Conservation (phyloP, 164 flowering plant genomes). For the Aristolochia contorta region DNA sequence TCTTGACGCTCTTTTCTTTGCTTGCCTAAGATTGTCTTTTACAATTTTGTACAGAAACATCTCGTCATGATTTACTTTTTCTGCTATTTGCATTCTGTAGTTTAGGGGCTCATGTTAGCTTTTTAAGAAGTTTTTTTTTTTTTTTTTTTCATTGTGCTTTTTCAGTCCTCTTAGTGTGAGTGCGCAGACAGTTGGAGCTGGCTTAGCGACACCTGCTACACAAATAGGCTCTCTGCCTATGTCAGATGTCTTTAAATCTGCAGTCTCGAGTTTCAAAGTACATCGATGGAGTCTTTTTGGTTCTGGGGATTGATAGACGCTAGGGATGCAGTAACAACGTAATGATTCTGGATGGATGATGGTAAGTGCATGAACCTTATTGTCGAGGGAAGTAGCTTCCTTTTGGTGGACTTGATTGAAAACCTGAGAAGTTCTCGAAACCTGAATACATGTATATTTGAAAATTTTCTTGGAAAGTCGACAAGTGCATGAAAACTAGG, state of each 20-base stretch:
- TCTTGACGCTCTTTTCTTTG: neutral
- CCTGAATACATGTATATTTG: too few relatives aligned
- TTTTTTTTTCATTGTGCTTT: neutral
- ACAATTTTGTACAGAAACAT: neutral
- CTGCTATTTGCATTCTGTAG: too few relatives aligned
- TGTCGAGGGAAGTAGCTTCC: neutral
- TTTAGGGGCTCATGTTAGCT: neutral
- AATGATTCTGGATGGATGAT: too few relatives aligned
- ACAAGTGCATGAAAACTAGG: too few relatives aligned
- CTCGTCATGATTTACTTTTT: neutral
- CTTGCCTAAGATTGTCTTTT: neutral
- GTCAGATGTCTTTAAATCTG: constrained; percentile 59
- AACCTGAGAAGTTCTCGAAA: too few relatives aligned
- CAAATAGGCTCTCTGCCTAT: constrained; percentile 53
- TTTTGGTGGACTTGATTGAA: too few relatives aligned
- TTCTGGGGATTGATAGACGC: neutral
- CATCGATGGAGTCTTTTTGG: constrained; percentile 80
- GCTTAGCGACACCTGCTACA: constrained; percentile 47
- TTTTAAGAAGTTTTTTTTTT: neutral
- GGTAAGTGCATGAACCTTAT: neutral
- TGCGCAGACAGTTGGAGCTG: constrained; percentile 67
- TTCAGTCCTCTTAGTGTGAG: constrained; percentile 64
- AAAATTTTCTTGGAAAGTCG: too few relatives aligned
- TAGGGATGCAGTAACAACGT: too few relatives aligned
- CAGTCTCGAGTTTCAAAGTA: constrained; percentile 65